phyloP scores from a whole-genome alignment of 1,284 basidiomycete species.

The Leccinum subrobustum region DNA sequence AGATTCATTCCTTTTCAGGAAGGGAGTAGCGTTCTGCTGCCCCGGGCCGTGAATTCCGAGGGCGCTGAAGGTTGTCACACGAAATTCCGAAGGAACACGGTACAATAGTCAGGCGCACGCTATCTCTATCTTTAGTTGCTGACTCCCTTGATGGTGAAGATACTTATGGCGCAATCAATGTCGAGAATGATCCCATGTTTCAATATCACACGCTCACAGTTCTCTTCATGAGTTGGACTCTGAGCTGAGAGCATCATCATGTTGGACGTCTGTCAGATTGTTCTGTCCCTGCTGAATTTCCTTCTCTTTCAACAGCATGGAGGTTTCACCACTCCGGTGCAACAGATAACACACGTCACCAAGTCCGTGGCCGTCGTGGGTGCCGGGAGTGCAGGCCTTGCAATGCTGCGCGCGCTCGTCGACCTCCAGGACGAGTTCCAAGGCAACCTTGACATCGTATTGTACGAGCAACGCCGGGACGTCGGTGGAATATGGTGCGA shows the following conservation, averaged over 20 bases:
- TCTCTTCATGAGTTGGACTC: background rate
- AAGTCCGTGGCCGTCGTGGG: slow-evolving; percentile 55
- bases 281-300: slow-evolving; percentile 13
- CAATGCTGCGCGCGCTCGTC: slow-evolving; percentile 48
- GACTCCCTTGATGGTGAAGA: no score
- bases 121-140: no score
- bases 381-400: slow-evolving; percentile 54
- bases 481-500: slow-evolving; percentile 52
- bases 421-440: slow-evolving; percentile 43
- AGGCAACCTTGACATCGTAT: slow-evolving; percentile 44
- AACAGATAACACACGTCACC: slow-evolving; percentile 6
- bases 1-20: no score
- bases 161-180: background rate
- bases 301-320: slow-evolving; percentile 11
- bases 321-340: background rate
- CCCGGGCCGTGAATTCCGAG: background rate
- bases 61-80: no score
- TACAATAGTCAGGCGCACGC: no score
- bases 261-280: slow-evolving; percentile 11
- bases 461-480: slow-evolving; percentile 51
- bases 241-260: slow-evolving; percentile 1
- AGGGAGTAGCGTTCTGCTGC: no score
- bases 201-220: background rate
- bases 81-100: no score
- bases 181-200: background rate